phyloP scores from a whole-genome alignment of 495 filamentous ascomycete species.

The Xylaria sp. region DNA sequence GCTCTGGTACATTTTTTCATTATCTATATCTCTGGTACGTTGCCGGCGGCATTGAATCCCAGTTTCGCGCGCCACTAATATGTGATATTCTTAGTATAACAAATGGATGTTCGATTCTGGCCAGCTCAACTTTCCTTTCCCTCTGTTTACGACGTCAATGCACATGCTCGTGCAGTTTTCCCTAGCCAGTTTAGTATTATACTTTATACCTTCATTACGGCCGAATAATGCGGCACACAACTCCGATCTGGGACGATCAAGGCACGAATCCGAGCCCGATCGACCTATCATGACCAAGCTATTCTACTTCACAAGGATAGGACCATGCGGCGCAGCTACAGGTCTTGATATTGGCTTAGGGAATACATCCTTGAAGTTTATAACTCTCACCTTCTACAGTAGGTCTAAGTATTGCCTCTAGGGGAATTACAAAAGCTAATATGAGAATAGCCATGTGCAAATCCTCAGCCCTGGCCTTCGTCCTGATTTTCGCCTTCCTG shows the following conservation, averaged over 20 bases:
- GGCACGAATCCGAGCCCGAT: slow-evolving; percentile 63
- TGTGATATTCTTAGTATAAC: slow-evolving; percentile 74
- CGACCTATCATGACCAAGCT: slow-evolving; percentile 85
- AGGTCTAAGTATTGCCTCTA: slow-evolving; percentile 40
- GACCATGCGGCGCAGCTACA: slow-evolving; percentile 91
- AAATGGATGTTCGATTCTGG: slow-evolving; percentile 98
- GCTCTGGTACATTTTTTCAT: slow-evolving; percentile 93
- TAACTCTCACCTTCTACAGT: slow-evolving; percentile 97
- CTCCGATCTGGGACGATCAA: slow-evolving; percentile 56
- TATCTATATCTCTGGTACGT: slow-evolving; percentile 92
- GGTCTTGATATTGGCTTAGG: slow-evolving; percentile 96
- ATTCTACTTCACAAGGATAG: slow-evolving; percentile 93
- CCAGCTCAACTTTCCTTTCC: slow-evolving; percentile 89
- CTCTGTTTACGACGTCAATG: slow-evolving; percentile 91
- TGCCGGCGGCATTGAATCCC: neutral
- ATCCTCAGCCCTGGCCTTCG: slow-evolving; percentile 93
- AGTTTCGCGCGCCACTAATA: slow-evolving; percentile 26
- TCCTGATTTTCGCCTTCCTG: slow-evolving; percentile 92
- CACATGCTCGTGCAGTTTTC: slow-evolving; percentile 98
- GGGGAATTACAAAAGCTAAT: slow-evolving; percentile 11
- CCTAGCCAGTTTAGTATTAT: slow-evolving; percentile 80
- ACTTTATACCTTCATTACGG: slow-evolving; percentile 81
- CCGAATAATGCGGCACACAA: slow-evolving; percentile 59
- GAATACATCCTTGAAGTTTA: slow-evolving; percentile 94
- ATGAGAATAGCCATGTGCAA: slow-evolving; percentile 87